Evolutionary conservation across 2,329 filamentous ascomycete genomes (phyloP).

Genomic region (Nemania serpens): DNA sequence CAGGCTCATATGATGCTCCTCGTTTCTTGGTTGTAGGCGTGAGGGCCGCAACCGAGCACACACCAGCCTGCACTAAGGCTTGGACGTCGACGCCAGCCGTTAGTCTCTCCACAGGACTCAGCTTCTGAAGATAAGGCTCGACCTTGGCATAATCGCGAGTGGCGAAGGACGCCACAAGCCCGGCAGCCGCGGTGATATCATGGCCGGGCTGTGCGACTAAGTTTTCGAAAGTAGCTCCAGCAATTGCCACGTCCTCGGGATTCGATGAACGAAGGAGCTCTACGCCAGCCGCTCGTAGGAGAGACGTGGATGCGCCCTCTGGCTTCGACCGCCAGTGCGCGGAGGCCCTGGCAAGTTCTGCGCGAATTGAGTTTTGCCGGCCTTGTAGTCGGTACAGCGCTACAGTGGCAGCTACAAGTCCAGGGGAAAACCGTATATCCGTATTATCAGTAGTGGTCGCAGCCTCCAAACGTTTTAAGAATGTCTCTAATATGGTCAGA

Average conservation of each 20-base stretch:
- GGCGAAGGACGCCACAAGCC: constrained; percentile 83
- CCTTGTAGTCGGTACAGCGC: constrained; percentile 78
- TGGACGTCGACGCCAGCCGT: constrained; percentile 64
- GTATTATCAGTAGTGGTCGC: constrained; percentile 60
- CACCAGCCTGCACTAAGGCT: constrained; percentile 67
- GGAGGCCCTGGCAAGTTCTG: constrained; percentile 78
- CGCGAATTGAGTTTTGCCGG: constrained; percentile 71
- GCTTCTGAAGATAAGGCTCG: constrained; percentile 56
- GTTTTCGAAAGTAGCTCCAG: constrained; percentile 77
- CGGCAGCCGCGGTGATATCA: constrained; percentile 75
- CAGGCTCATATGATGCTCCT: constrained; percentile 44
- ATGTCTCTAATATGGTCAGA: constrained; percentile 73
- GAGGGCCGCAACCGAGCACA: constrained; percentile 55
- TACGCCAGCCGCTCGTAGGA: constrained; percentile 81
- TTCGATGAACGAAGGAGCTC: constrained; percentile 79
- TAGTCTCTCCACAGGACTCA: constrained; percentile 67
- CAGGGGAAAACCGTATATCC: constrained; percentile 80
- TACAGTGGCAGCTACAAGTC: constrained; percentile 78
- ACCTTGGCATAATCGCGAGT: constrained; percentile 62
- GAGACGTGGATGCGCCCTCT: constrained; percentile 57
- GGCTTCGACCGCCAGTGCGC: constrained; percentile 75
- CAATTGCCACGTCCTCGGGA: constrained; percentile 68
- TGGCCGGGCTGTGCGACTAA: constrained; percentile 68
- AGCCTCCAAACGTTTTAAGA: constrained; percentile 73
- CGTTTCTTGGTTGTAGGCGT: constrained; percentile 56